Percentiles rank a stretch among this genome's conserved stretches.
Evolutionary conservation across 352 stramenopile species (phyloP).

Genomic region (Pythium biforme): DNA sequence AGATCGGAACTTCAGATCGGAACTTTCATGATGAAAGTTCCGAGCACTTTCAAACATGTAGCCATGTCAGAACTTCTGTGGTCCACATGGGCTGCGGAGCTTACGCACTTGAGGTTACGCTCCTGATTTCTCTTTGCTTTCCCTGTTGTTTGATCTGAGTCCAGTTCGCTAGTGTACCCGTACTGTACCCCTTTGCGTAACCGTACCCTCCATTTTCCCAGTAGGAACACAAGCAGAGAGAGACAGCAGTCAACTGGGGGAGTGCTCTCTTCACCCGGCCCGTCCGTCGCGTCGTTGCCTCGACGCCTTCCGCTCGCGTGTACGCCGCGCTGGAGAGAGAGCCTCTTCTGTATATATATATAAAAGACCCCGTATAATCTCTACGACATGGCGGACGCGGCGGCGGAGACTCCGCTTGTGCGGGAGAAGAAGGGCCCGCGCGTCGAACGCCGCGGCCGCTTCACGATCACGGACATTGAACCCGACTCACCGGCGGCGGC

Average conservation of each 20-base stretch:
- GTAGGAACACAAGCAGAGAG: too few relatives aligned
- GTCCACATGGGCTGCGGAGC: background rate
- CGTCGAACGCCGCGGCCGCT: slow-evolving; percentile 74
- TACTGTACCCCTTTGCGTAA: background rate
- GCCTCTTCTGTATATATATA: background rate
- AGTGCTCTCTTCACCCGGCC: background rate
- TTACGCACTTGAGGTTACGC: background rate
- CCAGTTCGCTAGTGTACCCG: background rate
- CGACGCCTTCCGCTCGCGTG: too few relatives aligned
- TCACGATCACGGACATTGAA: slow-evolving; percentile 82
- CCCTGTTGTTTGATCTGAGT: background rate
- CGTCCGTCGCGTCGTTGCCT: background rate
- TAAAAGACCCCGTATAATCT: background rate
- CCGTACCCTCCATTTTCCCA: background rate
- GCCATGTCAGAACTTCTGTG: background rate
- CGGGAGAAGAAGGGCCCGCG: slow-evolving; percentile 31
- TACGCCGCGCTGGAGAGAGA: background rate
- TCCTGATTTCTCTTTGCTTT: background rate
- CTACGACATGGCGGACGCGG: slow-evolving; percentile 4
- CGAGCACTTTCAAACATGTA: background rate
- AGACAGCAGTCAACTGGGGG: background rate
- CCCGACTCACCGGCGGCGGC: slow-evolving; percentile 38
- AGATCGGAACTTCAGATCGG: too few relatives aligned
- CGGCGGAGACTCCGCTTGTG: background rate
- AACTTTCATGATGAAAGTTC: too few relatives aligned